Evolutionary conservation across 2,329 filamentous ascomycete genomes (phyloP), one percentile per base, ranked within the genome.

Genomic region (Orbilia javanica): DNA sequence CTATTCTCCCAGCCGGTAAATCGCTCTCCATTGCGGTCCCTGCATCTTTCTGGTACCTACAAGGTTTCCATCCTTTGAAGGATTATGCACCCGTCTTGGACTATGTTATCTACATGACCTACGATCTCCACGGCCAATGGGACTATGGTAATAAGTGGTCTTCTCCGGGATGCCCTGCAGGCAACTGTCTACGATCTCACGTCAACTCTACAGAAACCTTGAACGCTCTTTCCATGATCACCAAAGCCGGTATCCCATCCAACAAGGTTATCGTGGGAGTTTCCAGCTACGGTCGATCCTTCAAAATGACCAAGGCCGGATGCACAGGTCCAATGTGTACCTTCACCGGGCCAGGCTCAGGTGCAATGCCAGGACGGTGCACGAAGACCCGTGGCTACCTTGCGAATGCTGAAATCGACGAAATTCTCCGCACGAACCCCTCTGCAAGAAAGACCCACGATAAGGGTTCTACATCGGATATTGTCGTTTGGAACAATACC

Each of bases 1-100:
- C 52, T 74, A 64, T 53, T 48, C 78, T 1, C 63, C 63, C 80
- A 0, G 46, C 20, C 1, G 77, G 65, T 2, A 84, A 83, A 68
- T 80, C 82, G 0, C 72, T 85, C 1, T 85, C 84, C 0, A 83
- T 85, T 76, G 84, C 84, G 4, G 82, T 84, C 0, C 84, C 84
- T 0, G 82, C 84, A 0, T 85, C 84, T 0, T 86, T 82, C 69
- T 85, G 84, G 84, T 86, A 86, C 18, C 80, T 86, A 0, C 83
- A 83, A 72, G 66, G 72, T 0, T 86, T 84, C 66, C 84, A 69
- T 34, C 65, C 83, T 0, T 83, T 86, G 0, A 74, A 81, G 2
- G 66, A 81, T 0, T 85, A 85, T 48, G 79, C 69, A 8, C 60
- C 69, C 1, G 25, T 80, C 0, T 44, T 84, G 0, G 83, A 84